Evolutionary conservation across 2,329 filamentous ascomycete species (phyloP).

Genomic region (Calonectria pauciramosa): DNA sequence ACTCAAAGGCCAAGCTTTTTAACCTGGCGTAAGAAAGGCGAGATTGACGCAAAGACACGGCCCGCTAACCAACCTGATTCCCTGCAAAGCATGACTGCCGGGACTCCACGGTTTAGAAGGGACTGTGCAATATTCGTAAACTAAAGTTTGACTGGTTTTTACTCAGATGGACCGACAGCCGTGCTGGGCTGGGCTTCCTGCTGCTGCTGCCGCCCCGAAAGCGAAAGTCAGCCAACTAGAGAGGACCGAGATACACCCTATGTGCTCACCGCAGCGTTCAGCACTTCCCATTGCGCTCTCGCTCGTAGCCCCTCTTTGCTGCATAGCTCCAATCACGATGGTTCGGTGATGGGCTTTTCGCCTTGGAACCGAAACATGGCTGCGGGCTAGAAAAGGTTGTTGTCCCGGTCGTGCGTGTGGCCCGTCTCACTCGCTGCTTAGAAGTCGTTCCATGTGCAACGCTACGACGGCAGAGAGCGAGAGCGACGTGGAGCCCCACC

Average conservation of each 20-base stretch:
- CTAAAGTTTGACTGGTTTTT: not conserved
- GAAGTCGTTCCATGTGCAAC: conserved; percentile 4
- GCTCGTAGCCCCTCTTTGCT: conserved; percentile 19
- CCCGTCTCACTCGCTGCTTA: conserved; percentile 19
- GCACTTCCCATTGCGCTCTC: not conserved
- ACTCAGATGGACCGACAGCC: not conserved
- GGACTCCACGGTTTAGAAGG: not conserved
- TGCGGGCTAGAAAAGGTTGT: conserved; percentile 14
- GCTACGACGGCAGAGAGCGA: not conserved
- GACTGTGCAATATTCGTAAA: not conserved
- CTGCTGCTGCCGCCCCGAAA: not conserved
- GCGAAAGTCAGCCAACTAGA: not conserved
- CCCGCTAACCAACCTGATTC: not conserved
- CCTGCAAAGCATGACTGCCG: not conserved
- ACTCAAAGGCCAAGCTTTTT: not conserved
- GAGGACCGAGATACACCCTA: not conserved
- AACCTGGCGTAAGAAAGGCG: not conserved
- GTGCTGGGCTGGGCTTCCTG: not conserved
- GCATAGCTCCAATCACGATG: conserved; percentile 30
- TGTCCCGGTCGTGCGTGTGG: not conserved
- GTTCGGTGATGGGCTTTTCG: conserved; percentile 11
- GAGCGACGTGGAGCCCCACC: not conserved
- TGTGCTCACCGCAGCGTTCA: conserved; percentile 7
- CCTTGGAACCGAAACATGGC: conserved; percentile 29
- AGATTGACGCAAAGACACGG: not conserved